Conservation (phyloP, 2,329 filamentous ascomycete species). For the Penicillium sp. region DNA sequence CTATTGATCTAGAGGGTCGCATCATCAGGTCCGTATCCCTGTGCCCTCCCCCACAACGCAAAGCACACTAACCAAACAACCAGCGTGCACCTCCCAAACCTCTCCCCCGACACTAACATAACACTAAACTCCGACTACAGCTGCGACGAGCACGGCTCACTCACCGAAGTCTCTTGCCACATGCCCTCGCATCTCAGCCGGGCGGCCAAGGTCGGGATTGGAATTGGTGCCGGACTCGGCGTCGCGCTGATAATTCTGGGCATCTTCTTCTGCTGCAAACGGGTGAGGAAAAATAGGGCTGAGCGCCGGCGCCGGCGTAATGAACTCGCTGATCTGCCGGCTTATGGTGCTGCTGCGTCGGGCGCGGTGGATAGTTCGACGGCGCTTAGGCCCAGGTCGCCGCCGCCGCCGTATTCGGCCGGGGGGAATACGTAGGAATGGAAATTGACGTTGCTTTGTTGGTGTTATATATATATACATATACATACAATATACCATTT, state of each 20-base stretch:
- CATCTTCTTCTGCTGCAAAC: neutral
- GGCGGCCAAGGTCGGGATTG: neutral
- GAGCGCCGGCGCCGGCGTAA: neutral
- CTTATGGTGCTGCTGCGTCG: neutral
- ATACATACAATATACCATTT: no score
- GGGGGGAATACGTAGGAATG: neutral
- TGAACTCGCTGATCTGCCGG: neutral
- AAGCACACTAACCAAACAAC: neutral
- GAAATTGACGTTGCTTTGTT: no score
- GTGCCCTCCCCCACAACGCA: neutral
- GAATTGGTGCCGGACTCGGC: neutral
- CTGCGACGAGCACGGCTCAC: neutral
- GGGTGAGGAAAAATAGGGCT: neutral
- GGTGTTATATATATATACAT: neutral
- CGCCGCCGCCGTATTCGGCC: neutral
- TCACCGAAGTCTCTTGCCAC: neutral
- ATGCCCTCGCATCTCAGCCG: neutral
- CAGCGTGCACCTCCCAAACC: neutral
- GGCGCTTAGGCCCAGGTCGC: neutral
- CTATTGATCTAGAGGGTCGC: neutral
- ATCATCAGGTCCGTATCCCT: neutral
- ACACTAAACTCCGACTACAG: neutral
- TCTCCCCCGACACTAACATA: neutral
- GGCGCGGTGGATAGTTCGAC: no score
- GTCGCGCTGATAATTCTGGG: neutral